Evolutionary conservation across 139 green algal genomes (phyloP), one percentile per base, ranked within the genome.

Genomic region (Spirogloea muscicola): DNA sequence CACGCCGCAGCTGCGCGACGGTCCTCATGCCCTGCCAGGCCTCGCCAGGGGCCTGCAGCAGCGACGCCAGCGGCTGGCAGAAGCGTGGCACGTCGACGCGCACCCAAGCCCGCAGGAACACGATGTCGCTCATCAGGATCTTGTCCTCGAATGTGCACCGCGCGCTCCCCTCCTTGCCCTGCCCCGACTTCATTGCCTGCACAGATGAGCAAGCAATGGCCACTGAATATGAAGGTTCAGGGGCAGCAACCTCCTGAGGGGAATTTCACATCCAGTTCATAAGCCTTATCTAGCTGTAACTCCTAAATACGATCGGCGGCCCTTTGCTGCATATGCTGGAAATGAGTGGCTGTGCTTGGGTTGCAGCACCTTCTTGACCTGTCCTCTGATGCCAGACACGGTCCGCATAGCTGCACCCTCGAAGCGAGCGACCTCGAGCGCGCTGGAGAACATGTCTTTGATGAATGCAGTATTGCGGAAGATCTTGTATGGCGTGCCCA

Each of bases 71-170:
- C 10, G 91, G 90, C 88, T 96, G 96, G 89, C 87, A 92, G 69
- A 96, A 91, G 44, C 85, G 87, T 1, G 94, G 94, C 40, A 99
- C 73, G 29, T 96, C 90, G 1, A 99, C 90, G 0, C 74, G 49
- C 34, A 97, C 88, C 94, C 94, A 99, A 0, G 93, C 89, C 29
- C 91, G 81, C 49, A 96, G 80, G 79, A 96, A 96, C 21, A 97
- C 88, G 52, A 97, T 91, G 86, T 99, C 94, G 6, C 76, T 89
- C 42, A 92, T 75, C 49, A 98, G 82, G 6, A 93, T 86, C 77
- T 97, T 97, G 82, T 99, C 94, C 79, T 99, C 94, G 81, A 99
- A 98, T 0, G 88, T 91, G 38, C 85, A 87, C 2, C 91, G 81
- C 64, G 89, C 91, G 18, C 68, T 78, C 31, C 93, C 93, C 40